Conservation (phyloP, 345 rosid species). For the Sisymbrium irio region DNA sequence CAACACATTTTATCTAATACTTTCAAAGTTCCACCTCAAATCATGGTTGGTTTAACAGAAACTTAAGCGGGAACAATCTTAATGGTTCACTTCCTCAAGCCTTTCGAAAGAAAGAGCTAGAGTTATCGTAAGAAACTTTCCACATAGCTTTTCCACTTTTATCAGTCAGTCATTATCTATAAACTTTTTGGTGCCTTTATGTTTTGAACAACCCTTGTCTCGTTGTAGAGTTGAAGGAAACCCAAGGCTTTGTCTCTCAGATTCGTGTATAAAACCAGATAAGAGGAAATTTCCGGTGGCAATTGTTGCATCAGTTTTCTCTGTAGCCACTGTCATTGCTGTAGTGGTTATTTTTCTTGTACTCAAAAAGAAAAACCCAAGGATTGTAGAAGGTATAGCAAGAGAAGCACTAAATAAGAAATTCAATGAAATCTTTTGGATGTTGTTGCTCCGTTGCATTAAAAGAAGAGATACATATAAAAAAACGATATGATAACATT, state of each 20-base stretch:
- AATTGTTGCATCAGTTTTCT: constrained; percentile 17
- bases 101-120: constrained; percentile 5
- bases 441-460: neutral
- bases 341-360: neutral
- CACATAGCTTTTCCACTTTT: neutral
- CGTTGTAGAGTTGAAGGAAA: constrained; percentile 6
- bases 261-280: neutral
- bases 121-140: constrained; percentile 4
- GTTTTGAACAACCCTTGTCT: neutral
- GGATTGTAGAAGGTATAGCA: neutral
- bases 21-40: neutral
- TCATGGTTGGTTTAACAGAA: constrained; percentile 30
- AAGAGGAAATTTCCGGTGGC: neutral
- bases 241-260: constrained; percentile 14
- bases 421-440: neutral
- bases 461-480: neutral
- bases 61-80: constrained; percentile 37
- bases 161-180: neutral
- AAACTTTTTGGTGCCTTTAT: neutral
- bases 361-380: neutral
- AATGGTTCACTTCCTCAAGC: constrained; percentile 44
- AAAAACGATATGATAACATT: neutral
- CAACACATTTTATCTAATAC: neutral
- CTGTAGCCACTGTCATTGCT: neutral
- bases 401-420: neutral